Percentiles rank a stretch among this genome's conserved stretches.
Conservation (phyloP, 2,329 filamentous ascomycete species). For the Aspergillus floridensis region DNA sequence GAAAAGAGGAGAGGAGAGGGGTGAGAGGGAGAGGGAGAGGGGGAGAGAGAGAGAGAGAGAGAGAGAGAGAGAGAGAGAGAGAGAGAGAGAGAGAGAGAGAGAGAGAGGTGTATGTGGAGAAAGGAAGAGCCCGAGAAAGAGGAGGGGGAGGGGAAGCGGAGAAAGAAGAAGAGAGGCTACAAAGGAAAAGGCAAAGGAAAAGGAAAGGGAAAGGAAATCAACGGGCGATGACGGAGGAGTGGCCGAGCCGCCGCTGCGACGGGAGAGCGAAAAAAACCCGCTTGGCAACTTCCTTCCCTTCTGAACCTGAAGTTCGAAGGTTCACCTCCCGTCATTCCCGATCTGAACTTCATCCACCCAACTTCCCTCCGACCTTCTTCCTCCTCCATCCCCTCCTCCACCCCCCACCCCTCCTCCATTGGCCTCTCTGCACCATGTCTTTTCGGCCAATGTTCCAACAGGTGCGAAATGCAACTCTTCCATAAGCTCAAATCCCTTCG, state of each 20-base stretch:
- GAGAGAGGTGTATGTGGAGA: background rate
- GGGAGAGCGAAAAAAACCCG: slow-evolving; percentile 26
- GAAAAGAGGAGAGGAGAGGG: slow-evolving; percentile 5
- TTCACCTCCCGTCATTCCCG: slow-evolving; percentile 1
- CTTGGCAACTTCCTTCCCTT: slow-evolving; percentile 19
- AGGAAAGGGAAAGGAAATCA: slow-evolving; percentile 6
- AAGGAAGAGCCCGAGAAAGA: slow-evolving; percentile 1
- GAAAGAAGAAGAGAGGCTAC: background rate
- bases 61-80: background rate
- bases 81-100: slow-evolving; percentile 2
- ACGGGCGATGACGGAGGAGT: slow-evolving; percentile 30
- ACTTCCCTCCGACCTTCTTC: slow-evolving; percentile 4
- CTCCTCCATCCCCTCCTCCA: slow-evolving; percentile 11
- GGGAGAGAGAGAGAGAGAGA: slow-evolving; percentile 5
- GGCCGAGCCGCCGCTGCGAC: slow-evolving; percentile 9
- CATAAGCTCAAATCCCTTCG: slow-evolving; percentile 12
- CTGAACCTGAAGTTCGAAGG: no score
- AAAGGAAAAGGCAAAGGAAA: background rate
- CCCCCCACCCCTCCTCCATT: slow-evolving; percentile 24
- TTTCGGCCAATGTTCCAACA: slow-evolving; percentile 43
- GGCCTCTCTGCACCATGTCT: slow-evolving; percentile 34
- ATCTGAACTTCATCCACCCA: background rate
- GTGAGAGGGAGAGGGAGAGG: background rate
- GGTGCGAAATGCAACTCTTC: slow-evolving; percentile 26
- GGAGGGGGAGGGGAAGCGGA: background rate